Conservation (phyloP, 352 stramenopile genomes). For the Pythium angustatum region DNA sequence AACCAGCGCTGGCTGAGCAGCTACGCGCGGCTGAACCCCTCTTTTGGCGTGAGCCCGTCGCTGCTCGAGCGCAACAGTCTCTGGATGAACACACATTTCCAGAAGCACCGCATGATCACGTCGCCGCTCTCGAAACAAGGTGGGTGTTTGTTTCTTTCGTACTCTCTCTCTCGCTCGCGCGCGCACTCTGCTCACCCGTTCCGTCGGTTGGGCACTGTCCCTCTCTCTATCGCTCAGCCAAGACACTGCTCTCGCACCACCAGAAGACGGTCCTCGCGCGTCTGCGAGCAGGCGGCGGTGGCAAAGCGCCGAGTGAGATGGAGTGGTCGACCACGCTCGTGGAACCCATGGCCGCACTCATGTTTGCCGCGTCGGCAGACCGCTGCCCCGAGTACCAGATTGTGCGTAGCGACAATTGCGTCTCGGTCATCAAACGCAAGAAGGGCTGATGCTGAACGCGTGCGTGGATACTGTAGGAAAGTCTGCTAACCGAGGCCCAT, state of each 20-base stretch:
- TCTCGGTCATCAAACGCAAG: not conserved
- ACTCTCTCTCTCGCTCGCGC: too few relatives aligned
- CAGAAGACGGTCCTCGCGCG: constrained; percentile 42
- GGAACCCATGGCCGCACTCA: constrained; percentile 63
- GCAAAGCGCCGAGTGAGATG: constrained; percentile 40
- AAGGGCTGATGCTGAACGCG: not conserved
- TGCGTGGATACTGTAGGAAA: constrained; percentile 41
- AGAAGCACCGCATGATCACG: constrained; percentile 75
- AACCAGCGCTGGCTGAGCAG: constrained; percentile 71
- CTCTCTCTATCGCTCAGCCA: too few relatives aligned
- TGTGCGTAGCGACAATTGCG: constrained; percentile 27
- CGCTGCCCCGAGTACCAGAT: constrained; percentile 63
- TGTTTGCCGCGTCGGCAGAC: constrained; percentile 60
- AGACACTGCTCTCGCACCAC: constrained; percentile 54
- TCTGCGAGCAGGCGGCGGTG: constrained; percentile 34
- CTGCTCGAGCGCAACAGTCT: constrained; percentile 69
- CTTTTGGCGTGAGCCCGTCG: constrained; percentile 51
- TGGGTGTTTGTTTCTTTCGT: too few relatives aligned
- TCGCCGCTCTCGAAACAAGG: constrained; percentile 56
- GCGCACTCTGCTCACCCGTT: too few relatives aligned
- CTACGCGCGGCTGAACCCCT: constrained; percentile 58
- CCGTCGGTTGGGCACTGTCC: too few relatives aligned
- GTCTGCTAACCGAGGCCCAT: constrained; percentile 52
- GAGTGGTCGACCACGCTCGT: constrained; percentile 52
- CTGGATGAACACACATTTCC: constrained; percentile 84